Evolutionary conservation across 352 stramenopile genomes (phyloP), one percentile per base, ranked within the genome.

Genomic region (Phytophthora macrochlamydospora): DNA sequence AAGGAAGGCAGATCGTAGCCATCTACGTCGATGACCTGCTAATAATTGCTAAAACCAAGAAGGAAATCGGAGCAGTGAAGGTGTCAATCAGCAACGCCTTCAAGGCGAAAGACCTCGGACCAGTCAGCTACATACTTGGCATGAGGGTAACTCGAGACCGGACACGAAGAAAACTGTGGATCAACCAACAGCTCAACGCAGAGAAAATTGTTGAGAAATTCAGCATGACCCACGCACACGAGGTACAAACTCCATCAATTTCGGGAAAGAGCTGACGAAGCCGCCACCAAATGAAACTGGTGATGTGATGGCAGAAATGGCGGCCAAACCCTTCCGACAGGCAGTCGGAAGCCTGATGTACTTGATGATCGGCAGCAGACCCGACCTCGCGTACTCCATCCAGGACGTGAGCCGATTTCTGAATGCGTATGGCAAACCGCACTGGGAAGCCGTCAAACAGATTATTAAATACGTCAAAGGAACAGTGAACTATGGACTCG

Each of bases 281-380:
- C 6, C 31, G 35, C 6, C 9, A 13, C 45, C 31, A 3, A n/a
- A 24, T 24, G 18, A 12, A 2, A 65, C 1, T n/a, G 59, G 43
- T 6, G 65, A 65, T n/a, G 59, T 40, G 1, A 69, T 48, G 9
- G 51, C 28, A 0, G 28, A 65, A 6, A 65, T 62, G 43, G 2
- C 33, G 8, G 29, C 24, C 1, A 69, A 67, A 32, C 66, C 66
- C 0, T 74, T 61, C n/a, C 8, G 56, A 3, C 31, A 74, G 33
- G 61, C 60, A 2, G 57, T 74, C 0, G 56, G 56, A 7, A 70
- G 56, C 14, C 14, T 74, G 4, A 70, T 74, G 61, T 63, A 67
- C 32, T 33, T 56, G 24, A 62, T 73, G 65, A 65, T 73, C 33
- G 59, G 52, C 6, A 60, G n/a, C 7, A 28, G 60, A 6, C 66